A percentile compares a stretch with the other conserved stretches of the same genome.
phyloP scores from a whole-genome alignment of 208 protist genomes.

The Acanthamoeba healyi region DNA sequence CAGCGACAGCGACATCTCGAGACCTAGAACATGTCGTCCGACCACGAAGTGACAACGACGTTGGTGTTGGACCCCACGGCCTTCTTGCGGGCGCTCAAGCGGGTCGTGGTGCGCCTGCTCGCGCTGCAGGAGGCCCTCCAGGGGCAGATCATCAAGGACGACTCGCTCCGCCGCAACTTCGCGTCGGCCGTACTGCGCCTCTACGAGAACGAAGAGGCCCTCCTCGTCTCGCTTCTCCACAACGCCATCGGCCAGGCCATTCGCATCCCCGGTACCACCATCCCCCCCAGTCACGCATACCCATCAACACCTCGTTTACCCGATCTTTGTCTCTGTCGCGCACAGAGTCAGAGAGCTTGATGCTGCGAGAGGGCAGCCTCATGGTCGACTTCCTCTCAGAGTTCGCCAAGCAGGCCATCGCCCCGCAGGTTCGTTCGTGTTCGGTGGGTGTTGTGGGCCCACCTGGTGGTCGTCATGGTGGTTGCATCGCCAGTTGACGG shows the following conservation, averaged over 20 bases:
- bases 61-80: background rate
- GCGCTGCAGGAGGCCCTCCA: conserved; percentile 21
- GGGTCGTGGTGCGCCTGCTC: background rate
- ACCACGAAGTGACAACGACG: background rate
- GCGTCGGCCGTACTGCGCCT: background rate
- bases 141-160: conserved; percentile 29
- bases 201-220: conserved; percentile 37
- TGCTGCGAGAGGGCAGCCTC: conserved; percentile 32
- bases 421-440: background rate
- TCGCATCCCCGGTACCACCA: background rate
- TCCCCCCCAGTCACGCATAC: background rate
- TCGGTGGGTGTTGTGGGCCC: too few relatives aligned
- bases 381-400: conserved; percentile 35
- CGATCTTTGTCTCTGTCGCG: background rate
- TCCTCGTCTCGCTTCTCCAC: conserved; percentile 22
- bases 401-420: conserved; percentile 17
- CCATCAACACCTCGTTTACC: background rate
- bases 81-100: conserved; percentile 21
- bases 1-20: too few relatives aligned
- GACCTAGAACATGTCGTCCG: conserved; percentile 1
- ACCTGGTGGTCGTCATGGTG: too few relatives aligned
- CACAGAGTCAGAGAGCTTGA: conserved; percentile 12
- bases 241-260: conserved; percentile 23
- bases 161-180: conserved; percentile 7
- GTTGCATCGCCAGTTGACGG: too few relatives aligned